Conservation (phyloP, 169 alveolate genomes). For the Plasmodium malariae region DNA sequence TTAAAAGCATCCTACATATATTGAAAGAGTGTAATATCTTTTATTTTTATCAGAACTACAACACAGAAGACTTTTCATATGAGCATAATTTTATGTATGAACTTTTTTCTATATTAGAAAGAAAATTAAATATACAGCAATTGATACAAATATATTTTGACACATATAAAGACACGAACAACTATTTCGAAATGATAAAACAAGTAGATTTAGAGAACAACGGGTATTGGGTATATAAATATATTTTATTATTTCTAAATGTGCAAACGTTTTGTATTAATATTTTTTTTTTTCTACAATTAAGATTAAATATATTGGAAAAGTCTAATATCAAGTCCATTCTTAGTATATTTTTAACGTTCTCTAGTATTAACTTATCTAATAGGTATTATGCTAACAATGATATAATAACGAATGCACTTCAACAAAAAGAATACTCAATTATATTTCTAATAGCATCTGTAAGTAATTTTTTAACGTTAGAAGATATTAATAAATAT, state of each 20-base stretch:
- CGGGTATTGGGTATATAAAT: slow-evolving; percentile 59
- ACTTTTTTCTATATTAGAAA: slow-evolving; percentile 18
- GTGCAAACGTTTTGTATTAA: slow-evolving; percentile 58
- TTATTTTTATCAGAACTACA: slow-evolving; percentile 42
- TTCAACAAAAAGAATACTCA: slow-evolving; percentile 58
- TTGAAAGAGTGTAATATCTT: slow-evolving; percentile 32
- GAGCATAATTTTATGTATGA: slow-evolving; percentile 24
- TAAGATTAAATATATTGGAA: slow-evolving; percentile 35
- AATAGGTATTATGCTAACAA: background rate
- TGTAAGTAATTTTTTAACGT: slow-evolving; percentile 5
- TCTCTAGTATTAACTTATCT: background rate
- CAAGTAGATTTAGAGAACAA: slow-evolving; percentile 8
- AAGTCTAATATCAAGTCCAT: slow-evolving; percentile 11
- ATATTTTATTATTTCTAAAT: slow-evolving; percentile 47
- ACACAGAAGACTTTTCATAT: slow-evolving; percentile 54
- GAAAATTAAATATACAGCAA: slow-evolving; percentile 26
- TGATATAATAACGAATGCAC: slow-evolving; percentile 36
- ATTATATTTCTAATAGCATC: slow-evolving; percentile 27
- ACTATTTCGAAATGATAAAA: slow-evolving; percentile 37
- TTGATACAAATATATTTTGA: slow-evolving; percentile 54
- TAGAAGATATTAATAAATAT: slow-evolving; percentile 20
- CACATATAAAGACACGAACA: slow-evolving; percentile 53
- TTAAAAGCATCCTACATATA: slow-evolving; percentile 33
- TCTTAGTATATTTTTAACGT: slow-evolving; percentile 22
- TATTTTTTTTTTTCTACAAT: slow-evolving; percentile 50